These are phyloP conservation scores for Rhizopogon vesiculosus DNA, from an alignment of 768 basidiomycete genomes.

Conservation along the genomic window DNA sequence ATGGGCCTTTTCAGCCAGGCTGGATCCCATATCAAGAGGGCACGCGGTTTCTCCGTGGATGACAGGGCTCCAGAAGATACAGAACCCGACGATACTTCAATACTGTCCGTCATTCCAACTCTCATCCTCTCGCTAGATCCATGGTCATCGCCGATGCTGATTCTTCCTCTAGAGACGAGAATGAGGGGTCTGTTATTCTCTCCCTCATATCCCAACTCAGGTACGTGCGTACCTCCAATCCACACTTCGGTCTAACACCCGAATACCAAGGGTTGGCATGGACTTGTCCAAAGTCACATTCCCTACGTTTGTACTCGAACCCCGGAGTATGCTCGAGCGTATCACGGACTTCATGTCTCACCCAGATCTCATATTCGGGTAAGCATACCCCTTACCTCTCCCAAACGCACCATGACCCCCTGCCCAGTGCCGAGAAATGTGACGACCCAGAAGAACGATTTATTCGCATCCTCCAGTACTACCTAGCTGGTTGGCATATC, in stretches of 20 bases:
- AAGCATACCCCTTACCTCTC: constrained; percentile 27
- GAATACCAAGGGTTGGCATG: constrained; percentile 77
- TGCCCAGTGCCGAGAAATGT: constrained; percentile 69
- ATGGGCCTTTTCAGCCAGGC: constrained; percentile 78
- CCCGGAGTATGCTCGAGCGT: constrained; percentile 94
- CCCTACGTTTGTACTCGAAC: constrained; percentile 94
- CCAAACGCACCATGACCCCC: constrained; percentile 2
- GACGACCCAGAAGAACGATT: constrained; percentile 87
- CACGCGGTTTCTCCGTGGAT: constrained; percentile 62
- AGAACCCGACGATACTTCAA: constrained; percentile 85
- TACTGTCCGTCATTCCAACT: constrained; percentile 57
- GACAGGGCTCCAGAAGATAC: constrained; percentile 77
- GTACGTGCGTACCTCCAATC: constrained; percentile 32
- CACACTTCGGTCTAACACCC: neutral
- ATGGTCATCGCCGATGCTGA: constrained; percentile 31
- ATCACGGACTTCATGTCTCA: constrained; percentile 99
- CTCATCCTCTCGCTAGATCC: constrained; percentile 8
- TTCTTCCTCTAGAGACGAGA: constrained; percentile 66
- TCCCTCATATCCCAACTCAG: constrained; percentile 87
- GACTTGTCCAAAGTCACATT: constrained; percentile 93
- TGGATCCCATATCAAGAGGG: constrained; percentile 57
- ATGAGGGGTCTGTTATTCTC: constrained; percentile 87
- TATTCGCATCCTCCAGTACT: constrained; percentile 86
- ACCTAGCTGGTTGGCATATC: constrained; percentile 99
- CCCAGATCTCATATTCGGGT: constrained; percentile 96